Base-by-base conservation (phyloP, 345 rosid genomes). In the Firmiana major region DNA sequence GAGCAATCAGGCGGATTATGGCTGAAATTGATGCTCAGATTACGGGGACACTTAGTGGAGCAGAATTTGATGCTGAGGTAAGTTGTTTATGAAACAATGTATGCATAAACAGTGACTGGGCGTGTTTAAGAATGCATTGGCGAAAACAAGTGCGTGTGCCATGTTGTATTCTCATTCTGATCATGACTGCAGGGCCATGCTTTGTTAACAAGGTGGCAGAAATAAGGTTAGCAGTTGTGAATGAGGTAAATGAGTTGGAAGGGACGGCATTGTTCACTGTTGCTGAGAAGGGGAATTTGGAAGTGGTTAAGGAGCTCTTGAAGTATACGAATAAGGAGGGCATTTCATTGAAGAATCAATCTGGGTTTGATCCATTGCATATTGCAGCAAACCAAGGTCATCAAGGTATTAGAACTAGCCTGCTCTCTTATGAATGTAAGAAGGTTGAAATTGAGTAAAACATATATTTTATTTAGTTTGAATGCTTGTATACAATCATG, bases 181-280 rank as follows among this genome's bases (percentile, higher is more conserved):
- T 80, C 19, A 38, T 73, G 36, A 19, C 22, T 19, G 16, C n/a
- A n/a, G n/a, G n/a, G n/a, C n/a, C 43, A 26, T 21, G 43, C 22
- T 54, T 22, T 9, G 9, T 66, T 34, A 36, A 19, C 8, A 77
- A 89, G 92, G 97, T 92, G 62, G 84, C 82, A 9, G 95, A 90
- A 77, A 91, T 92, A 84, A 88, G 86, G 85, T 83, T 85, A 12
- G 86, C 97, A 0, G 85, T 93, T 40, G 97, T 91, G 69, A 90
- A 93, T 64, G 99, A 96, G 80, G 97, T 92, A 79, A 96, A 96
- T 53, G 97, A 93, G 74, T 83, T 96, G 74, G 98, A 98, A 57
- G 98, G 93, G 89, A 93, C 98, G 8, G 94, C 98, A 0, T 84
- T 96, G 64, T 92, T 89, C 63, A 87, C 88, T 5, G 97, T 98